Evolutionary conservation across 2,329 filamentous ascomycete genomes (phyloP).

Genomic region (Ceratocystis variospora): DNA sequence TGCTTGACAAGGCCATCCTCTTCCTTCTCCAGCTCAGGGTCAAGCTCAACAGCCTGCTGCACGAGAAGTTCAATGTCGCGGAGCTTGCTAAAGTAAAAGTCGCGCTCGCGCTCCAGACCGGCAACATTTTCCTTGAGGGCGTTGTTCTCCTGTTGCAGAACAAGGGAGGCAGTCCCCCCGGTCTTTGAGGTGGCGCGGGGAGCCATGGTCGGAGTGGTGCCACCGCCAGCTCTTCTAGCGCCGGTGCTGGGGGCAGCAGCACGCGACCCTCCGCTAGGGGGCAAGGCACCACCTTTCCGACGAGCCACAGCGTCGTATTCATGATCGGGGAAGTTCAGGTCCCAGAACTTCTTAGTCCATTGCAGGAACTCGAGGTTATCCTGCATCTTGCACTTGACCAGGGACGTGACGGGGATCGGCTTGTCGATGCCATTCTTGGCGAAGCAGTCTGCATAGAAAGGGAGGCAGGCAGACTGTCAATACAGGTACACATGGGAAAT

Average conservation of each 20-base stretch:
- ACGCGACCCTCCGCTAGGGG: conserved; percentile 35
- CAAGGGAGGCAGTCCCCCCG: conserved; percentile 42
- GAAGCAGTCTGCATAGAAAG: conserved; percentile 53
- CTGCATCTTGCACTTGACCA: conserved; percentile 99
- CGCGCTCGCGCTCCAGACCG: conserved; percentile 85
- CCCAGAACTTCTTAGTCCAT: conserved; percentile 95
- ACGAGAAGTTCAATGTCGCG: conserved; percentile 91
- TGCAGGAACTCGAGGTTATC: conserved; percentile 98
- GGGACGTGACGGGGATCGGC: conserved; percentile 70
- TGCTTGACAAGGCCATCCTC: conserved; percentile 86
- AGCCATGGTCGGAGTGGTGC: conserved; percentile 48
- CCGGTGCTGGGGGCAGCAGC: conserved; percentile 38
- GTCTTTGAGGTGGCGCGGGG: conserved; percentile 30
- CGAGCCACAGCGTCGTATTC: conserved; percentile 86
- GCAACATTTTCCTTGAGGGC: conserved; percentile 90
- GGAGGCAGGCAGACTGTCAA: background rate
- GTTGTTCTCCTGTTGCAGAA: conserved; percentile 70
- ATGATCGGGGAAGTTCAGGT: conserved; percentile 92
- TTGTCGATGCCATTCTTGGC: conserved; percentile 78
- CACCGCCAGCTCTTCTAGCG: conserved; percentile 40
- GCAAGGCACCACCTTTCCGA: conserved; percentile 61
- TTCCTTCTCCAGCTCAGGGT: conserved; percentile 86
- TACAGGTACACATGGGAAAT: conserved; percentile 18
- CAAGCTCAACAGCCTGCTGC: conserved; percentile 82
- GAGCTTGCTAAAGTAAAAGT: conserved; percentile 99